Base-by-base conservation (phyloP, 768 basidiomycete genomes). In the Tricholoma furcatifolium region DNA sequence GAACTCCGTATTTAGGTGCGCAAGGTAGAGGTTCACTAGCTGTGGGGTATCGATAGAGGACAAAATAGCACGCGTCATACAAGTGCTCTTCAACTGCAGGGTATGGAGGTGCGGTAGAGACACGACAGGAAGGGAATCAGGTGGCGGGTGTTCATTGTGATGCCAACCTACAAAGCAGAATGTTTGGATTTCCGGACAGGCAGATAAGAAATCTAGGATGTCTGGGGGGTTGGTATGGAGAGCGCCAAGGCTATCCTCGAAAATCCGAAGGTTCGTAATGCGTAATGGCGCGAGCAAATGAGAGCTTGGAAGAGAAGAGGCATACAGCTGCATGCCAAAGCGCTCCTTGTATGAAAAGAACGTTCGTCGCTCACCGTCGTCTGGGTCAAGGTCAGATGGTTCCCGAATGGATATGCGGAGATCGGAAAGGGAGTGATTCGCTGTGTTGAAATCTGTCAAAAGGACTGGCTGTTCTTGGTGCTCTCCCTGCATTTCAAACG, bases 1-100 rank as follows among this genome's bases (percentile, higher is more conserved):
- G 54, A 77, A 80, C 47, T 87, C 85, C 62, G 84, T 79, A 60
- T 91, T 91, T 17, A 89, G 70, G 55, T 84, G 80, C 6, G 80
- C 72, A 54, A 91, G 83, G 61, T 77, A 78, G 36, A 91, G 81
- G 43, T 81, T 77, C 36, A 66, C 66, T 24, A 91, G 79, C 2
- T 69, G 73, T 15, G 88, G 88, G 1, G 80, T 75, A 55, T 83
- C 62, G n/a, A 91, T 66, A 50, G 75, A 77, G 0, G 87, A 85
- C 43, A 91, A 78, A 36, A 91, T 67, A 48, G 77, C 75, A 47
- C 88, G 85, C 5, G 83, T 77, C 53, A 77, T 79, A 66, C 83
- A 87, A 15, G 85, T 81, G 58, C 72, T 74, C 44, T 78, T 76
- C 30, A 91, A 60, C 39, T 78, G 71, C 15, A 91, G 69, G 4